phyloP scores from a whole-genome alignment of 169 alveolate genomes.

The Plasmodium reichenowi region DNA sequence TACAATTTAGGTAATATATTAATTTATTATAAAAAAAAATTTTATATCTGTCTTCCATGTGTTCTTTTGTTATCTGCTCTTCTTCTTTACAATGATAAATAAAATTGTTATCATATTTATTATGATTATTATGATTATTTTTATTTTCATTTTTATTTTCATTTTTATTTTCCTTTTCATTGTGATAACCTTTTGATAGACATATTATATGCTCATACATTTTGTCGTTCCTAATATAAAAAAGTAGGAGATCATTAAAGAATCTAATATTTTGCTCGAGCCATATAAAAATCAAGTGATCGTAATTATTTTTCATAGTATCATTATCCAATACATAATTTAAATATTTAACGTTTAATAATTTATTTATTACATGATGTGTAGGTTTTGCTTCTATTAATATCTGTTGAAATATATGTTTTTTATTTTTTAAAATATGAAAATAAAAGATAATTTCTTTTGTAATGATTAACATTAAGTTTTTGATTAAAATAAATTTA shows the following conservation, averaged over 20 bases:
- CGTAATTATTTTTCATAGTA: slow-evolving; percentile 25
- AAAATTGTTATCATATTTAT: neutral
- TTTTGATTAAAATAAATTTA: slow-evolving; percentile 63
- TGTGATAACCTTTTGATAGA: neutral
- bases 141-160: slow-evolving; percentile 16
- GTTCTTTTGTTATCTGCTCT: neutral
- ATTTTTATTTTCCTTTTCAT: slow-evolving; percentile 9
- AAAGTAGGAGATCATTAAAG: slow-evolving; percentile 44
- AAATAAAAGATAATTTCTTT: slow-evolving; percentile 54
- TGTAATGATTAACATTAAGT: slow-evolving; percentile 41
- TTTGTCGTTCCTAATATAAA: slow-evolving; percentile 29
- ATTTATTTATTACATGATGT: slow-evolving; percentile 51
- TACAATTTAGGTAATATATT: slow-evolving; percentile 9
- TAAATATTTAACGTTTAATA: slow-evolving; percentile 26
- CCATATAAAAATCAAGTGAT: slow-evolving; percentile 62
- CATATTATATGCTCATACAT: neutral
- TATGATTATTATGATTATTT: slow-evolving; percentile 1
- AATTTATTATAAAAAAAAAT: slow-evolving; percentile 14
- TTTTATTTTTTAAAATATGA: slow-evolving; percentile 53
- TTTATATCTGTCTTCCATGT: neutral
- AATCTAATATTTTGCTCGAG: slow-evolving; percentile 52
- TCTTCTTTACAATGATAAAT: too few relatives aligned
- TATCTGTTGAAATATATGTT: slow-evolving; percentile 47
- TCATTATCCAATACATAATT: slow-evolving; percentile 27
- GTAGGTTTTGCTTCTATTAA: slow-evolving; percentile 32